Conservation (phyloP, 176 grass and related monocot genomes). For the Elymus sibiricus region DNA sequence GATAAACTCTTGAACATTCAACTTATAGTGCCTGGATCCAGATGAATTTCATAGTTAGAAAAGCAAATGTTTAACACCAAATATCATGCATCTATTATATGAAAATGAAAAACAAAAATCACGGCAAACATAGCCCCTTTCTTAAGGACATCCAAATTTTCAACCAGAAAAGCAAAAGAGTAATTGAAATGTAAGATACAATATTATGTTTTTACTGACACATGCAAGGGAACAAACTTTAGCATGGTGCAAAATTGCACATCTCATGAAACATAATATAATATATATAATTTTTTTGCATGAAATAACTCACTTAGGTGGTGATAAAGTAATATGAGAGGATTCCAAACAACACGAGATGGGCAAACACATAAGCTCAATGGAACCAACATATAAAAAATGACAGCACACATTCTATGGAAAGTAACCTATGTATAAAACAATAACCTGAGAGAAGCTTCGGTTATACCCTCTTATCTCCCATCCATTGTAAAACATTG, state of each 20-base stretch:
- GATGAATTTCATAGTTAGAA: too few relatives aligned
- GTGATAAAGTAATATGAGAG: not conserved
- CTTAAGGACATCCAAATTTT: too few relatives aligned
- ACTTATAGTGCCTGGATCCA: too few relatives aligned
- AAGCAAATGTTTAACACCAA: too few relatives aligned
- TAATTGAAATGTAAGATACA: not conserved
- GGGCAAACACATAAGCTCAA: not conserved
- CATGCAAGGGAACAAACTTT: not conserved
- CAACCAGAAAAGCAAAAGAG: too few relatives aligned
- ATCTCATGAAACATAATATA: slow-evolving; percentile 53
- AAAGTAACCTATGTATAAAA: slow-evolving; percentile 63
- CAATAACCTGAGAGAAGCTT: slow-evolving; percentile 20
- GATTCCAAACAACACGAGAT: not conserved
- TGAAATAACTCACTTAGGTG: slow-evolving; percentile 4
- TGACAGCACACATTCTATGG: not conserved
- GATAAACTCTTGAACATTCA: too few relatives aligned
- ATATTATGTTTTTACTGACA: not conserved
- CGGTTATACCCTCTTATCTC: slow-evolving; percentile 17
- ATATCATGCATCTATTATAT: too few relatives aligned
- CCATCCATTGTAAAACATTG: too few relatives aligned
- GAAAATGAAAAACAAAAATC: too few relatives aligned
- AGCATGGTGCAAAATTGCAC: slow-evolving; percentile 10
- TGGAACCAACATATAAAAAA: not conserved
- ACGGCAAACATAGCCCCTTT: too few relatives aligned
- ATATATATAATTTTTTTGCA: too few relatives aligned